These are phyloP conservation scores for Rhytidiadelphus loreus DNA, from an alignment of 225 moss, liverwort and hornwort species.

Conservation along the genomic window DNA sequence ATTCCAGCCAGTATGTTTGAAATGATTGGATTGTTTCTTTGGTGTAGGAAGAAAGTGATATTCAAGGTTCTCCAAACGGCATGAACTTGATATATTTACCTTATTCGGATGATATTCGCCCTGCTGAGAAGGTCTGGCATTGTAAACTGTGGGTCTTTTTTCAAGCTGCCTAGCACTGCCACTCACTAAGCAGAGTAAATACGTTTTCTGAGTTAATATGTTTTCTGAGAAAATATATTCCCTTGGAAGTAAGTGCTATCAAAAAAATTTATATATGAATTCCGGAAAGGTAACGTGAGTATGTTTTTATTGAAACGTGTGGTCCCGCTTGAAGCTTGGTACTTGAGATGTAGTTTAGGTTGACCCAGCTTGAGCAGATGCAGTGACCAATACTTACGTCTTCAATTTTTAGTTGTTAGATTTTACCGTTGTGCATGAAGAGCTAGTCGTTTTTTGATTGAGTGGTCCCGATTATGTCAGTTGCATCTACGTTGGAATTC, in stretches of 20 bases:
- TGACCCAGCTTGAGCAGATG: not conserved
- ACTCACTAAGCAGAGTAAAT: not conserved
- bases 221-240: not conserved
- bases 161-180: not conserved
- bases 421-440: not conserved
- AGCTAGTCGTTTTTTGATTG: not conserved
- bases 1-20: not conserved
- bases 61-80: constrained; percentile 61
- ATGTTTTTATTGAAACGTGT: not conserved
- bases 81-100: constrained; percentile 94
- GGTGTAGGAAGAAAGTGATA: constrained; percentile 58
- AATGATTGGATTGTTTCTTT: not conserved
- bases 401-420: not conserved
- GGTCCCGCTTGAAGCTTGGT: not conserved
- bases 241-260: not conserved
- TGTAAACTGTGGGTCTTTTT: not conserved
- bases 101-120: constrained; percentile 93
- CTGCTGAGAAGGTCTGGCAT: constrained; percentile 74
- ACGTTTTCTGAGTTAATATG: not conserved
- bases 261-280: too few relatives aligned
- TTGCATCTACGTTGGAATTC: not conserved
- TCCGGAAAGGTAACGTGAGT: not conserved
- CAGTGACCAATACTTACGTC: not conserved
- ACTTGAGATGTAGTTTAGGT: not conserved
- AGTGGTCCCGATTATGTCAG: not conserved